Conservation (phyloP, 176 grass and related monocot genomes). For the Secale cereale region DNA sequence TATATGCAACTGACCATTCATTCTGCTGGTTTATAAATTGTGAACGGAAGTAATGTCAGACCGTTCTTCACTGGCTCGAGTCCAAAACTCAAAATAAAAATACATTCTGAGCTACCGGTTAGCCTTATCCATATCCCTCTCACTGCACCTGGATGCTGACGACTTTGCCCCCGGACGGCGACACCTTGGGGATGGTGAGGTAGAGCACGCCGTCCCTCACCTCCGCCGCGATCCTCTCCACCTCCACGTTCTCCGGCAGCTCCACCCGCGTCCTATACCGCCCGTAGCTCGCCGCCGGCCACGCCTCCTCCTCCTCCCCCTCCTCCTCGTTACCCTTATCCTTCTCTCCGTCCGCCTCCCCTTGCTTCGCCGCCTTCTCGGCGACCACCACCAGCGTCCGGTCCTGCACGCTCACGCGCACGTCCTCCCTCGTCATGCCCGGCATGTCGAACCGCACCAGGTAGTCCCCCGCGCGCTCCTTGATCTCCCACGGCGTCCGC, state of each 20-base stretch:
- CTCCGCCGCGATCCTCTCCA: constrained; percentile 52
- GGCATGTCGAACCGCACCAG: constrained; percentile 54
- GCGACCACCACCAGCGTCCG: constrained; percentile 40
- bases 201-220: constrained; percentile 50
- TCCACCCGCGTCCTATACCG: constrained; percentile 48
- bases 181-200: constrained; percentile 43
- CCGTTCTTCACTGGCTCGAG: no score
- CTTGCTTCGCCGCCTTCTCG: constrained; percentile 24
- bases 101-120: not conserved
- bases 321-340: not conserved
- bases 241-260: constrained; percentile 53
- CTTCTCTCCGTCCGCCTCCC: not conserved
- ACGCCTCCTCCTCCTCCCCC: constrained; percentile 19
- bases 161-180: constrained; percentile 22
- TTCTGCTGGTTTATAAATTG: no score
- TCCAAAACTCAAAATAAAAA: not conserved
- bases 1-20: no score
- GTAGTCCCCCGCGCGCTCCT: constrained; percentile 45
- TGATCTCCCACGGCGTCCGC: constrained; percentile 58
- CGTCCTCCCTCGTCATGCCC: constrained; percentile 49
- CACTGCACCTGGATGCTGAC: constrained; percentile 45
- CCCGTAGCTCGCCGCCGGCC: constrained; percentile 44
- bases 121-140: not conserved
- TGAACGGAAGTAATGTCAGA: no score
- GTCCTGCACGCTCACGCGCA: constrained; percentile 45